Percentiles rank a stretch among this genome's conserved stretches.
Conservation (phyloP, 352 stramenopile species). For the Globisporangium mamillatum region DNA sequence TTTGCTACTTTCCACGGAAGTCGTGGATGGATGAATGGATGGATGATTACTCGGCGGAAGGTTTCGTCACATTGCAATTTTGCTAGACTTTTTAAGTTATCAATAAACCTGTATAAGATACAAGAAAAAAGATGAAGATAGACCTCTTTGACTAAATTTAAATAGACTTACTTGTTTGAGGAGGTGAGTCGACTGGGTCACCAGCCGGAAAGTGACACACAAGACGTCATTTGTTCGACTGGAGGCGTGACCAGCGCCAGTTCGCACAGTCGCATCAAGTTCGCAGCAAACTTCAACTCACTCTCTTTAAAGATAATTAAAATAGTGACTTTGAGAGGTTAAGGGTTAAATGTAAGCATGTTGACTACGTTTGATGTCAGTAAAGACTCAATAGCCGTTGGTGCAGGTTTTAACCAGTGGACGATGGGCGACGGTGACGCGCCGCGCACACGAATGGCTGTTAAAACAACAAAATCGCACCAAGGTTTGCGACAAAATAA, state of each 20-base stretch:
- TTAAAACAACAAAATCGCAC: not conserved
- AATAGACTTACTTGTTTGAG: not conserved
- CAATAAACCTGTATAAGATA: not conserved
- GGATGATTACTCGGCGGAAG: not conserved
- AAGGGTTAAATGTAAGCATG: too few species aligned
- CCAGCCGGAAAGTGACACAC: constrained; percentile 3
- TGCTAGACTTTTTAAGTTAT: not conserved
- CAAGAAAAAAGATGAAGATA: too few species aligned
- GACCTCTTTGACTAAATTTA: not conserved
- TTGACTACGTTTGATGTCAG: too few species aligned
- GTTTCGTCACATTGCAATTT: not conserved
- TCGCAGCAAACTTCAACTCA: constrained; percentile 5
- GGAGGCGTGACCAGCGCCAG: not conserved
- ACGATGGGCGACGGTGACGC: constrained; percentile 2
- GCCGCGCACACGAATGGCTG: not conserved
- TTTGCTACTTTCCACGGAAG: not conserved
- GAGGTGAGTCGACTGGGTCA: not conserved
- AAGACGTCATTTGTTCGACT: constrained; percentile 14
- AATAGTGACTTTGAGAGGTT: not conserved
- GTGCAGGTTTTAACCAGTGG: not conserved
- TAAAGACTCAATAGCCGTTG: not conserved
- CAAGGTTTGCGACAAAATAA: not conserved
- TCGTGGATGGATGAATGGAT: not conserved
- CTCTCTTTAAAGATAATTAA: not conserved
- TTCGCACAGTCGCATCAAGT: not conserved